A percentile compares a stretch with the other conserved stretches of the same genome.
phyloP scores from a whole-genome alignment of 2,329 filamentous ascomycete species.

The Aspergillus candidus region DNA sequence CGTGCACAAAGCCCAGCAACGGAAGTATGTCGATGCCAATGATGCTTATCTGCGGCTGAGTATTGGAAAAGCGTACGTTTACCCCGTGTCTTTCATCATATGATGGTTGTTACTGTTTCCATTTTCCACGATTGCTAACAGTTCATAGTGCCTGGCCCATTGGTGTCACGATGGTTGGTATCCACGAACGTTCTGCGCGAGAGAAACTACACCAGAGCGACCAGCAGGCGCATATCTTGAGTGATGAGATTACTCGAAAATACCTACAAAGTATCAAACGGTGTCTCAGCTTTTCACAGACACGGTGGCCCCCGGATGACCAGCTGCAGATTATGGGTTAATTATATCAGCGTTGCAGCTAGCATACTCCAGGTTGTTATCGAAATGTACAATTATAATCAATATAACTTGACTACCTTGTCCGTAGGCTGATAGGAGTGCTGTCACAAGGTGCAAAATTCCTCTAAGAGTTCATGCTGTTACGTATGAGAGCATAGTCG shows the following conservation, averaged over 20 bases:
- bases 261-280: conserved; percentile 97
- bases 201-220: conserved; percentile 84
- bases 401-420: no score
- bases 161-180: conserved; percentile 99
- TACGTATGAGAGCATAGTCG: no score
- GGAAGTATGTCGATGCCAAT: conserved; percentile 92
- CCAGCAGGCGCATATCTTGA: conserved; percentile 88
- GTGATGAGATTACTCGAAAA: conserved; percentile 90
- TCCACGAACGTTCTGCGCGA: conserved; percentile 90
- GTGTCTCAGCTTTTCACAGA: conserved; percentile 92
- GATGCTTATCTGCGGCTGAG: conserved; percentile 88
- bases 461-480: not conserved
- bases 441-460: no score
- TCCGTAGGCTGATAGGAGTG: no score
- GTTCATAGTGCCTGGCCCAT: conserved; percentile 76
- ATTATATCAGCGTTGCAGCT: conserved; percentile 6
- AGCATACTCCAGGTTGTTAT: not conserved
- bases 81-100: not conserved
- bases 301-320: conserved; percentile 91
- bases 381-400: no score
- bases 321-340: conserved; percentile 90
- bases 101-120: not conserved
- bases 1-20: conserved; percentile 80
- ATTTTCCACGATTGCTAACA: conserved; percentile 9
- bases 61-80: conserved; percentile 73